Evolutionary conservation across 805 yeast genomes (phyloP).

Genomic region (Wickerhamomyces xylosicus): DNA sequence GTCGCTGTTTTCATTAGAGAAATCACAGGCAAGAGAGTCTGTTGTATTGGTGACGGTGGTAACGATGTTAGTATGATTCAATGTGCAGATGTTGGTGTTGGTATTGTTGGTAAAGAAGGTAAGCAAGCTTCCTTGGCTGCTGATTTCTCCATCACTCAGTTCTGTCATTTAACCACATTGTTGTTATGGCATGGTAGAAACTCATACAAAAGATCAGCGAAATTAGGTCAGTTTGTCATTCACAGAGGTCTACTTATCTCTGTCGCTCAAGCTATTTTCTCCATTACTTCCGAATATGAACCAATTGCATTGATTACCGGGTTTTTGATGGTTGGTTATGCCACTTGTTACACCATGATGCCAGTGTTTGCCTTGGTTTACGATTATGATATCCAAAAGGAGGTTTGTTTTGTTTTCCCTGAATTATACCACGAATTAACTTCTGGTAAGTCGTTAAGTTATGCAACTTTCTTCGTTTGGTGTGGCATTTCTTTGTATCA

Average conservation of each 20-base stretch:
- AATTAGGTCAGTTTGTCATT: conserved; percentile 89
- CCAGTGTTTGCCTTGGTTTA: conserved; percentile 92
- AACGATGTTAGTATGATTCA: conserved; percentile 99
- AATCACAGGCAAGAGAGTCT: conserved; percentile 79
- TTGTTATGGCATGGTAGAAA: conserved; percentile 97
- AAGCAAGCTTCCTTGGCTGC: conserved; percentile 96
- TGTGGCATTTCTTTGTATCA: conserved; percentile 82
- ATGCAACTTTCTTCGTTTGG: conserved; percentile 86
- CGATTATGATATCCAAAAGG: conserved; percentile 86
- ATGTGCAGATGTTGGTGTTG: conserved; percentile 97
- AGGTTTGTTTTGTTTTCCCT: conserved; percentile 82
- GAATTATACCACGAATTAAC: conserved; percentile 91
- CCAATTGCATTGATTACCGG: conserved; percentile 95
- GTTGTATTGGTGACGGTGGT: conserved; percentile 99
- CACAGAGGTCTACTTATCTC: conserved; percentile 93
- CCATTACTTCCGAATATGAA: conserved; percentile 78
- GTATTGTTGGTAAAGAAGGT: conserved; percentile 98
- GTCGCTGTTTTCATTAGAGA: conserved; percentile 74
- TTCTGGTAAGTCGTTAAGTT: conserved; percentile 77
- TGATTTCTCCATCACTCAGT: conserved; percentile 89
- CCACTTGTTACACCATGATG: conserved; percentile 95
- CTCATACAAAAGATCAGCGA: conserved; percentile 91
- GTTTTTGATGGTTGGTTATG: conserved; percentile 97
- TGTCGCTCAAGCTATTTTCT: conserved; percentile 89
- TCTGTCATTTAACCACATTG: conserved; percentile 77